Evolutionary conservation across 2,329 filamentous ascomycete genomes (phyloP).

Genomic region (Scytalidium lignicola): DNA sequence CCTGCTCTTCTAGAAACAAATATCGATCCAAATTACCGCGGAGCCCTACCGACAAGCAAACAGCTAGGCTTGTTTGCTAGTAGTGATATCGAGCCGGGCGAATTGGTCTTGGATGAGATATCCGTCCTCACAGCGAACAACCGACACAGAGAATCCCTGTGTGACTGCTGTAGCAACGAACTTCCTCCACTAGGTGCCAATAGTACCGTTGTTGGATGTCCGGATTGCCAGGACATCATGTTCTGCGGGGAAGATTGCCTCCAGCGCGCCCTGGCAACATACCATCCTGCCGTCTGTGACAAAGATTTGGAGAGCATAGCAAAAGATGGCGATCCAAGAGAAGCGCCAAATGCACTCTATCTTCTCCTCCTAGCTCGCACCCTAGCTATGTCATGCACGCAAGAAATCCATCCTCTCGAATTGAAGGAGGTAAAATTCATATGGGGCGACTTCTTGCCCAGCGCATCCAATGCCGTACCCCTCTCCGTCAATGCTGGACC

Average conservation of each 20-base stretch:
- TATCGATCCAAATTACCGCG: conserved; percentile 42
- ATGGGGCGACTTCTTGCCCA: conserved; percentile 61
- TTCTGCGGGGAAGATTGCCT: conserved; percentile 60
- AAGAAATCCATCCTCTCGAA: conserved; percentile 58
- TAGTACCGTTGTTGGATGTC: conserved; percentile 47
- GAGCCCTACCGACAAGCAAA: conserved; percentile 54
- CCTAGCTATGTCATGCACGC: conserved; percentile 58
- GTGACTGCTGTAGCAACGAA: conserved; percentile 79
- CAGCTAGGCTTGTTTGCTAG: conserved; percentile 91
- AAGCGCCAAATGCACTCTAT: conserved; percentile 57
- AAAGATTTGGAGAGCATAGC: conserved; percentile 61
- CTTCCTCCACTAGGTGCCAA: conserved; percentile 54
- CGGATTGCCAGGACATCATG: conserved; percentile 59
- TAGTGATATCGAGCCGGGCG: conserved; percentile 70
- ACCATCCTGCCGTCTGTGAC: conserved; percentile 62
- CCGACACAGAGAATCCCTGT: conserved; percentile 77
- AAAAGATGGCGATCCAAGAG: conserved; percentile 55
- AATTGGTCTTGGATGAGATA: conserved; percentile 73
- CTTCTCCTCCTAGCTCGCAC: conserved; percentile 57
- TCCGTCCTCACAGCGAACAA: conserved; percentile 87
- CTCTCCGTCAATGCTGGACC: conserved; percentile 49
- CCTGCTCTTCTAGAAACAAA: conserved; percentile 56
- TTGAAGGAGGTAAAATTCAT: conserved; percentile 61
- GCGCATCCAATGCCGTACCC: conserved; percentile 47
- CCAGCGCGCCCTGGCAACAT: conserved; percentile 50